These are phyloP conservation scores for Penicillium brevicompactum DNA, from an alignment of 2,329 filamentous ascomycete species.

Conservation along the genomic window DNA sequence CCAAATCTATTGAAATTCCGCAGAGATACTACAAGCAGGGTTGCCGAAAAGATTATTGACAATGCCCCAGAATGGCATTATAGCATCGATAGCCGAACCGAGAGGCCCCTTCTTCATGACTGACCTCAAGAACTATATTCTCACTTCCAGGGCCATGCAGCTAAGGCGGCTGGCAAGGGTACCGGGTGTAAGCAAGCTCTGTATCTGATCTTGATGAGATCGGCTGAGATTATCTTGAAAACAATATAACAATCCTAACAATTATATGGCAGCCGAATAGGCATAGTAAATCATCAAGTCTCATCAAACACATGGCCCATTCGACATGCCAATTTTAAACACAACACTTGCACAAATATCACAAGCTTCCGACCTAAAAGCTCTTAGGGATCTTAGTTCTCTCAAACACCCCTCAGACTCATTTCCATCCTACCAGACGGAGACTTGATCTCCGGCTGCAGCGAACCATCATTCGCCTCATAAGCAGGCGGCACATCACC, in stretches of 20 bases:
- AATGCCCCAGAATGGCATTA: too few species aligned
- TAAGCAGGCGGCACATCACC: conserved; percentile 18
- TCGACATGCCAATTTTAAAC: neutral
- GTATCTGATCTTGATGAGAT: too few species aligned
- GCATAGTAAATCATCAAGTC: neutral
- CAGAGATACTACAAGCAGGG: too few species aligned
- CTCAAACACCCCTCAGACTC: neutral
- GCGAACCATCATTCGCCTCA: conserved; percentile 5
- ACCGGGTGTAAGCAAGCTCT: too few species aligned
- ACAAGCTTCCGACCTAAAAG: neutral
- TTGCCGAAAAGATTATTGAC: too few species aligned
- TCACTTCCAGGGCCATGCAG: too few species aligned
- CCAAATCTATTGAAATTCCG: too few species aligned
- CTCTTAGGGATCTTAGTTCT: neutral
- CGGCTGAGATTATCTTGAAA: too few species aligned
- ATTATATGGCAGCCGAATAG: neutral
- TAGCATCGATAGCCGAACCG: too few species aligned
- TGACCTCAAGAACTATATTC: too few species aligned
- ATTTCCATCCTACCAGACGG: conserved; percentile 12
- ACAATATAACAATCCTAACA: neutral
- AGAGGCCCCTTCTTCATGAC: too few species aligned
- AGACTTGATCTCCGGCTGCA: conserved; percentile 12
- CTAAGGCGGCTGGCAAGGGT: too few species aligned
- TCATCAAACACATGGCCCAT: neutral
- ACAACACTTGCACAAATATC: neutral